Evolutionary conservation across 176 grass and related monocot genomes (phyloP).

Genomic region (Oropetium thomaeum): DNA sequence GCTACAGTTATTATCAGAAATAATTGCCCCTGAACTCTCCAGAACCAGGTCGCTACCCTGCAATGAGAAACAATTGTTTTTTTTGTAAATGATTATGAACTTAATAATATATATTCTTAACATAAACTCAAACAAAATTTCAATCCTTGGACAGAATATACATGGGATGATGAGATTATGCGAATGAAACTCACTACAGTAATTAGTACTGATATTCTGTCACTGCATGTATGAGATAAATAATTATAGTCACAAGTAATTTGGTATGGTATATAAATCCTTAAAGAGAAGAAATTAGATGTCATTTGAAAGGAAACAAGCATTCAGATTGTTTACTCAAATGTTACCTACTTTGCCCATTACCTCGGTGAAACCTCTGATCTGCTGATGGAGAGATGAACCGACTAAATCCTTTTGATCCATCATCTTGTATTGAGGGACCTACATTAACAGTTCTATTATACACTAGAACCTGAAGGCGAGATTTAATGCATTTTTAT

Average conservation of each 20-base stretch:
- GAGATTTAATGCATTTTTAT: not conserved
- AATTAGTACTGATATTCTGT: constrained; percentile 6
- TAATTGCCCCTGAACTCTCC: constrained; percentile 22
- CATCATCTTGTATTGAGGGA: constrained; percentile 10
- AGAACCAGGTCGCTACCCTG: constrained; percentile 48
- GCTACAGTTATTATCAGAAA: constrained; percentile 29
- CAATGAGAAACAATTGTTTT: constrained; percentile 16
- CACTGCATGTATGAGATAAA: not conserved
- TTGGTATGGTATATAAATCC: constrained; percentile 14
- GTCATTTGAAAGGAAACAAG: not conserved
- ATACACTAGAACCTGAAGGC: constrained; percentile 14
- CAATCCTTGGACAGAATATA: not conserved
- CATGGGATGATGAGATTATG: not conserved
- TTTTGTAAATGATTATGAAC: constrained; percentile 1
- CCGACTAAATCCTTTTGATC: constrained; percentile 10
- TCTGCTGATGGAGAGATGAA: constrained; percentile 25
- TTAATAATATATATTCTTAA: not conserved
- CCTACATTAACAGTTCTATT: constrained; percentile 25
- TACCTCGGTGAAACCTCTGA: not conserved
- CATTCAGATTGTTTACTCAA: not conserved
- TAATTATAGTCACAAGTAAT: not conserved
- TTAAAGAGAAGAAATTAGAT: not conserved
- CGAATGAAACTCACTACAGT: constrained; percentile 1
- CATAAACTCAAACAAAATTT: not conserved
- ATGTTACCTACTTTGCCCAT: constrained; percentile 14